Evolutionary conservation across 805 yeast genomes (phyloP).

Genomic region (Kuraishia piskuri): DNA sequence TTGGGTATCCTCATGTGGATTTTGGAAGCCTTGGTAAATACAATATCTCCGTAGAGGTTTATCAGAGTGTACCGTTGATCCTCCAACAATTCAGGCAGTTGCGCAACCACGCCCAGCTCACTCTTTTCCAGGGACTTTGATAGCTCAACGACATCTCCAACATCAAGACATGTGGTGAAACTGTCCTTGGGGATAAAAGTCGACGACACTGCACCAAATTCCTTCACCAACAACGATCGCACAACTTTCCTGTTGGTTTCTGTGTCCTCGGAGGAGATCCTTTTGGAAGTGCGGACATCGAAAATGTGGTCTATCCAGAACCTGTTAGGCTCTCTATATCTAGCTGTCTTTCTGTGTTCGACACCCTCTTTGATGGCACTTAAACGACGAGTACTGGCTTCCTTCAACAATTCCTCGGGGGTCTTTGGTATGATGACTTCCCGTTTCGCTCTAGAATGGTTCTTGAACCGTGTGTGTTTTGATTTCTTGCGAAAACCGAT

Average conservation of each 20-base stretch:
- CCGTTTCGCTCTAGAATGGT: not conserved
- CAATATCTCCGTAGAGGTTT: conserved; percentile 47
- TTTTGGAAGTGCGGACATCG: not conserved
- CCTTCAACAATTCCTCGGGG: conserved; percentile 20
- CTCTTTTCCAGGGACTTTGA: conserved; percentile 30
- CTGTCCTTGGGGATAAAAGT: conserved; percentile 12
- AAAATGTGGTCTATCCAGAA: conserved; percentile 15
- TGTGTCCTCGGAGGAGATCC: not conserved
- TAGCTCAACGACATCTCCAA: conserved; percentile 61
- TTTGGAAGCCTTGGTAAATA: conserved; percentile 34
- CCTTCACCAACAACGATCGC: conserved; percentile 7
- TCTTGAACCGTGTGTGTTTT: not conserved
- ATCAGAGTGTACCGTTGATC: conserved; percentile 52
- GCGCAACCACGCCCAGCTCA: conserved; percentile 45
- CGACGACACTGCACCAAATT: conserved; percentile 10
- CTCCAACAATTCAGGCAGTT: conserved; percentile 36
- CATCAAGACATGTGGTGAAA: conserved; percentile 21
- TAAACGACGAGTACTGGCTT: conserved; percentile 19
- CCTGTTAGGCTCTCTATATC: conserved; percentile 21
- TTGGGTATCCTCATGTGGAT: conserved; percentile 48
- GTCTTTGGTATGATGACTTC: conserved; percentile 9
- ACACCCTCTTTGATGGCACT: conserved; percentile 15
- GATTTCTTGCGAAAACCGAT: not conserved
- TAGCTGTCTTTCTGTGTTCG: conserved; percentile 11
- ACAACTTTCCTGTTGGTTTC: not conserved